These are phyloP conservation scores for Cercospora canescens DNA, from an alignment of 2,329 filamentous ascomycete species.

Conservation along the genomic window DNA sequence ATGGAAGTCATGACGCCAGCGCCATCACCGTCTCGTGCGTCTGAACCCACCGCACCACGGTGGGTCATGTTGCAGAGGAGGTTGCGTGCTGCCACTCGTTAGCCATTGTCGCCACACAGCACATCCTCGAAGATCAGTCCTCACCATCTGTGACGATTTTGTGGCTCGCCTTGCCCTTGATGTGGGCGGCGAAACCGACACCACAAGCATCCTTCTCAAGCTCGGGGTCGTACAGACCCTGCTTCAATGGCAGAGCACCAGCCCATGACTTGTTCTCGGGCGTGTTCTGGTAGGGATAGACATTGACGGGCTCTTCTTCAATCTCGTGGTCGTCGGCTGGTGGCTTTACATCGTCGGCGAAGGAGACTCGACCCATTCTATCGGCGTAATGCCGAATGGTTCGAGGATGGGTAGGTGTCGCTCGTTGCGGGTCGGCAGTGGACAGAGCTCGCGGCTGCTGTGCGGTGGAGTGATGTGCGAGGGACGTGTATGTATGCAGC, in stretches of 20 bases:
- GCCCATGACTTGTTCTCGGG: conserved; percentile 90
- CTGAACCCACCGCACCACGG: conserved; percentile 94
- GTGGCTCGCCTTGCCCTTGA: conserved; percentile 95
- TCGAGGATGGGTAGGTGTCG: conserved; percentile 16
- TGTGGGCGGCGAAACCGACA: conserved; percentile 98
- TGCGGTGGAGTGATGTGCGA: not conserved
- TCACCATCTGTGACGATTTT: conserved; percentile 98
- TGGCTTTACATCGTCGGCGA: conserved; percentile 52
- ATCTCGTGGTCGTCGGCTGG: conserved; percentile 40
- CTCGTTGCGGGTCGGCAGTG: conserved; percentile 1
- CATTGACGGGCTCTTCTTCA: conserved; percentile 59
- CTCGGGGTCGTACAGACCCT: conserved; percentile 95
- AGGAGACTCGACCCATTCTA: conserved; percentile 57
- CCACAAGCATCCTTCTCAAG: conserved; percentile 99
- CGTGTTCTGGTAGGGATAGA: conserved; percentile 80
- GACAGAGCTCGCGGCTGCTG: not conserved
- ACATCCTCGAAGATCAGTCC: conserved; percentile 33
- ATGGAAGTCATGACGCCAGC: conserved; percentile 99
- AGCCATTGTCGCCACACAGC: not conserved
- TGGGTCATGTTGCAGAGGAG: conserved; percentile 99
- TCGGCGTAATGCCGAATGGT: conserved; percentile 52
- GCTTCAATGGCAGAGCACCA: conserved; percentile 91
- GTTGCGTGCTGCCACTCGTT: conserved; percentile 66
- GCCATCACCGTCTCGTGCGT: conserved; percentile 96
- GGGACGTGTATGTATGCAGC: conserved; percentile 6